Evolutionary conservation across 768 basidiomycete species (phyloP), one percentile per base, ranked within the genome.

Genomic region (Trametes cingulata): DNA sequence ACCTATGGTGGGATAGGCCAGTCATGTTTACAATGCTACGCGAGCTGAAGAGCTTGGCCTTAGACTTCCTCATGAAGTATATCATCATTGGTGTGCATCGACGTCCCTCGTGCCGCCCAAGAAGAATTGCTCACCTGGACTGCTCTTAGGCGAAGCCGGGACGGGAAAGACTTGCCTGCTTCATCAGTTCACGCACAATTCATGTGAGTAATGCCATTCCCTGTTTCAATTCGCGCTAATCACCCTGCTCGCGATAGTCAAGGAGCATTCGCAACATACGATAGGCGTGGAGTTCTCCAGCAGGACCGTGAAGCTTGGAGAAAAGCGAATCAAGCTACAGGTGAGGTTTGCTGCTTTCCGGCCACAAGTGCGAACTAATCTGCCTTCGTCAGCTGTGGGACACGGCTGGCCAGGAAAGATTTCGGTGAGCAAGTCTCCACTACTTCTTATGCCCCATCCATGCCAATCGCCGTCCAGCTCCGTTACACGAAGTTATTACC

Each of bases 231-330:
- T 25, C 39, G 46, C 40, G 25, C 45, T 35, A 19, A 41, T 33
- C 43, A 41, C 64, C 63, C 61, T 15, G 56, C 43, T 40, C 52
- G 41, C 35, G 27, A 53, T 68, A 97, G 95, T 95, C 82, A 96
- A 95, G 76, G 89, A 93, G 66, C 90, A 96, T 74, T 94, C 94
- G 6, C 91, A 95, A 76, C 97, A 98, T 73, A 98, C 97, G 14
- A 98, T 99, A 59, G 97, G 96, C 10, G 97, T 99, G 27, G 97
- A 98, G 71, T 98, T 99, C 72, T 94, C 94, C 17, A 96, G 94
- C 71, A 81, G 95, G 66, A 95, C 94, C 0, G 85, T 99, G 60
- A 90, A 89, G 68, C 81, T 98, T 22, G 95, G 92, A 52, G 95
- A 97, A 80, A 93, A 94, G 76, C 84, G 90, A 65, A 93, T 97